Evolutionary conservation across 768 basidiomycete species (phyloP), one percentile per base, ranked within the genome.

Genomic region (Phaffia tasmanica): DNA sequence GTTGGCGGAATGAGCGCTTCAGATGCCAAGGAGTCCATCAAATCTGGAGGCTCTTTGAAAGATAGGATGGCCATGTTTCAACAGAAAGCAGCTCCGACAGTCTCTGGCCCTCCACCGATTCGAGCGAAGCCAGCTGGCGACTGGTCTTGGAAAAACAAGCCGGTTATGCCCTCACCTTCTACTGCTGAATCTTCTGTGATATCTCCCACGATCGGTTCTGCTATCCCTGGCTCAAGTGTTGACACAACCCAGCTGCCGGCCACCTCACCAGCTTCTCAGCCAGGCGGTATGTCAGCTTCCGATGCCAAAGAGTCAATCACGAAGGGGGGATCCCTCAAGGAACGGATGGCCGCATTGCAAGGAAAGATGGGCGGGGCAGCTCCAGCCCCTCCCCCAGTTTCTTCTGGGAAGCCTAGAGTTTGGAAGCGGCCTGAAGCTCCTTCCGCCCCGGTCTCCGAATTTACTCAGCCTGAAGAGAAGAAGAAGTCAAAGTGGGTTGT

Each of bases 261-360:
- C 6, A 42, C 69, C 4, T 55, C 21, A 25, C 63, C n/a, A 6
- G n/a, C 65, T 4, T n/a, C 69, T 0, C 42, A 69, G 21, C 16
- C 60, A 56, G 30, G 69, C 29, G 65, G 70, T 16, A 72, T 78
- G 68, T 77, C 77, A 27, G 88, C 88, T 5, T 83, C 83, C 32
- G 93, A 97, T 79, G 92, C 92, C 25, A 85, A 87, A 75, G 87
- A 86, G 72, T 87, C 86, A 72, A 93, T 94, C 76, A 82, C 82
- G 6, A 84, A 84, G 64, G 79, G 78, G 11, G 86, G 83, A 5
- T 89, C 88, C 65, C 77, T 98, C 71, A 92, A 86, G 78, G 94
- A 95, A 67, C 84, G 94, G 48, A 95, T 98, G 91, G 91, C 91
- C 35, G 90, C 91, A 2, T 78, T 97, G 48, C 88, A 91, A 74